phyloP scores from a whole-genome alignment of 352 stramenopile species.

The Plasmopara halstedii region DNA sequence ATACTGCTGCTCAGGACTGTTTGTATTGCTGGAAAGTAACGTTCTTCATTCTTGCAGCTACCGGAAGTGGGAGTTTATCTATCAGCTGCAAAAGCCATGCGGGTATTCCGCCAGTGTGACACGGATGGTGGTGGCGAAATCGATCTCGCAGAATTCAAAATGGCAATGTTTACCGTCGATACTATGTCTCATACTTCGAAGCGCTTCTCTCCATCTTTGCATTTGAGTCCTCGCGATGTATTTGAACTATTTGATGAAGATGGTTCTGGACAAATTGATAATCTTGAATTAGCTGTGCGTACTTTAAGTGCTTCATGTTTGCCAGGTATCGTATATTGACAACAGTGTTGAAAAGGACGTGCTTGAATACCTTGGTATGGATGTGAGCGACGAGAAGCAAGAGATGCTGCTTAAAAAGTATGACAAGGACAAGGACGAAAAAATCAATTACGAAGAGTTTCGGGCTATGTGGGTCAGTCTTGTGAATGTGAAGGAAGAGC shows the following conservation, averaged over 20 bases:
- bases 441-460: constrained; percentile 93
- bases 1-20: not conserved
- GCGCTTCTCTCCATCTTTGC: constrained; percentile 73
- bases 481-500: constrained; percentile 70
- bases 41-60: constrained; percentile 39
- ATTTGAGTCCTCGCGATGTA: constrained; percentile 80
- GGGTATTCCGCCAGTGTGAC: constrained; percentile 90
- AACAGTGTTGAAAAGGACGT: constrained; percentile 48
- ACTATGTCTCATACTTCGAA: constrained; percentile 73
- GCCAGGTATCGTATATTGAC: too few species aligned
- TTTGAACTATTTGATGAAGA: constrained; percentile 91
- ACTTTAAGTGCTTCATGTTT: not conserved
- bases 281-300: constrained; percentile 88
- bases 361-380: constrained; percentile 90
- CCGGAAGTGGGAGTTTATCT: constrained; percentile 84
- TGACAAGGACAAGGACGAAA: constrained; percentile 86
- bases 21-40: not conserved
- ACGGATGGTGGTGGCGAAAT: constrained; percentile 86
- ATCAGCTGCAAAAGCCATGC: constrained; percentile 80
- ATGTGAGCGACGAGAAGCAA: constrained; percentile 85
- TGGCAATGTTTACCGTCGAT: constrained; percentile 89
- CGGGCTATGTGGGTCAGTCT: constrained; percentile 87
- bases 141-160: constrained; percentile 91
- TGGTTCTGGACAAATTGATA: constrained; percentile 84
- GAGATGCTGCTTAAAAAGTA: constrained; percentile 91